Conservation (phyloP, 148 eudicot genomes). For the Camellia sinensis region DNA sequence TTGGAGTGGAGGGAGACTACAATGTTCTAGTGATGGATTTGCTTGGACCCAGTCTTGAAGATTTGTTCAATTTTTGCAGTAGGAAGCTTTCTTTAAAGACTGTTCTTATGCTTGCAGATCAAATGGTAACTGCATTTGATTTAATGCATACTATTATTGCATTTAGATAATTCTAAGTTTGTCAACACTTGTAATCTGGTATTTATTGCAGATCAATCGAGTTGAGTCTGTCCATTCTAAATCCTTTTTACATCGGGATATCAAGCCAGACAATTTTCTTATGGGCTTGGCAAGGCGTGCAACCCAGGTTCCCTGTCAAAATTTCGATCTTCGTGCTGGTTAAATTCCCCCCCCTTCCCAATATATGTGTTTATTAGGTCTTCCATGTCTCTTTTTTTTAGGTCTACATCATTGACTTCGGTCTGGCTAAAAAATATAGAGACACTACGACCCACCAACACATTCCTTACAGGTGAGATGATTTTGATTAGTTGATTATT, state of each 20-base stretch:
- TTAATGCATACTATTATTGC: background rate
- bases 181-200: slow-evolving; percentile 5
- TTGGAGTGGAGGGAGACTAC: slow-evolving; percentile 89
- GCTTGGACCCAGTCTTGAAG: slow-evolving; percentile 97
- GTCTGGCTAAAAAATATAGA: slow-evolving; percentile 90
- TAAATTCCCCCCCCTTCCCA: background rate
- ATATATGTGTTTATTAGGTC: background rate
- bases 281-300: slow-evolving; percentile 98
- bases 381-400: slow-evolving; percentile 23
- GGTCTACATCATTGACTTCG: slow-evolving; percentile 91
- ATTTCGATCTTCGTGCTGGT: background rate
- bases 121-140: slow-evolving; percentile 54
- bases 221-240: slow-evolving; percentile 85
- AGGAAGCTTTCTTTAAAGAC: slow-evolving; percentile 93
- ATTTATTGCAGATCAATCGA: slow-evolving; percentile 64
- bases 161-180: background rate
- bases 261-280: slow-evolving; percentile 95
- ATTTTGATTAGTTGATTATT: slow-evolving; percentile 23
- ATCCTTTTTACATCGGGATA: slow-evolving; percentile 89
- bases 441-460: slow-evolving; percentile 84
- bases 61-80: slow-evolving; percentile 87
- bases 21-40: slow-evolving; percentile 93
- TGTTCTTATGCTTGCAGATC: slow-evolving; percentile 99
- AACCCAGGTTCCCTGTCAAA: slow-evolving; percentile 57
- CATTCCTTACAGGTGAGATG: slow-evolving; percentile 82